Evolutionary conservation across 2,329 filamentous ascomycete genomes (phyloP), one percentile per base, ranked within the genome.

Genomic region (Seiridium unicorne): DNA sequence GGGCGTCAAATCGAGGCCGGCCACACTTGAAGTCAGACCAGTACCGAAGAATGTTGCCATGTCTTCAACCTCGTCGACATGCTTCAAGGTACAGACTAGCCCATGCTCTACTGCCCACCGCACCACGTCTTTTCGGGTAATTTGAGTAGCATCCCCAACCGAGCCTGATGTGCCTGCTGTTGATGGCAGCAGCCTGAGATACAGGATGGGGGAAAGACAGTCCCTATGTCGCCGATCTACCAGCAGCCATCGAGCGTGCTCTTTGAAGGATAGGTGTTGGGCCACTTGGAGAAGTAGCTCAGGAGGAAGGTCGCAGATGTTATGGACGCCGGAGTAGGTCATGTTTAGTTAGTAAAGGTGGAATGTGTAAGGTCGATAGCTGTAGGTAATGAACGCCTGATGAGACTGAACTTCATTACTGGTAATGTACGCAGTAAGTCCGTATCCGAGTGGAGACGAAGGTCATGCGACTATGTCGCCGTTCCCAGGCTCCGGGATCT

Each of bases 131-230:
- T 38, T 35, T 53, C 49, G 49, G 26, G 49, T 53, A 53, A 53
- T 26, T 31, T 53, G 46, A 48, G 9, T 48, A 48, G 46, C 46
- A 48, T 48, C 26, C 46, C 46, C 49, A 35, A 10, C 49, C 26
- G 49, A 53, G 49, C 5, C 34, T 35, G 49, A 53, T 26, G 49
- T 26, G 13, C 13, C 49, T 26, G 49, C 36, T 31, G 26, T 35
- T 35, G 18, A 35, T 53, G 49, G 49, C 34, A 53, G 49, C 49
- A 53, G 49, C 49, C 49, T 53, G 49, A 53, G 49, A 53, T 53
- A 53, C 49, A 53, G 34, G 34, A 53, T 38, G 18, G 49, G 8
- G 26, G 31, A 53, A 18, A 53, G 31, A 53, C 49, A 35, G 34
- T 11, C 11, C 49, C 13, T 34, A 38, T 53, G 49, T 35, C 49